Conservation (phyloP, 306 rosid genomes). For the Medicago truncatula region DNA sequence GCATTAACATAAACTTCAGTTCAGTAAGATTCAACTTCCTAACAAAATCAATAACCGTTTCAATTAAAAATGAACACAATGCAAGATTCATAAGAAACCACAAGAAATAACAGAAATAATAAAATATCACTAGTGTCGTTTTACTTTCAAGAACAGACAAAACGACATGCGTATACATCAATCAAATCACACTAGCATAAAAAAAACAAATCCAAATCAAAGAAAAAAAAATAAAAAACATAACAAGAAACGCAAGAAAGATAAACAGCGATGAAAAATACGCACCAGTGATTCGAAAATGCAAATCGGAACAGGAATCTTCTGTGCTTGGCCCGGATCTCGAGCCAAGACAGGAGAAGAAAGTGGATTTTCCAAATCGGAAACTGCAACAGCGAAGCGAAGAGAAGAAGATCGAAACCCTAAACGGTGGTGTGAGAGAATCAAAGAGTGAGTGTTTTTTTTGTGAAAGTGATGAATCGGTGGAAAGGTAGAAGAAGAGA, state of each 20-base stretch:
- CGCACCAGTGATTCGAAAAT: conserved; percentile 49
- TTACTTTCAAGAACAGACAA: neutral
- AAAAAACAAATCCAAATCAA: neutral
- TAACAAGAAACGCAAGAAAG: conserved; percentile 4
- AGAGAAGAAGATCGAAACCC: conserved; percentile 39
- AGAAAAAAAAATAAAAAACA: neutral
- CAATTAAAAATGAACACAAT: neutral
- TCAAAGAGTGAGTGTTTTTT: conserved; percentile 28
- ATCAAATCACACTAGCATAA: neutral
- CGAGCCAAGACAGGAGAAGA: conserved; percentile 91
- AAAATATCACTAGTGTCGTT: neutral
- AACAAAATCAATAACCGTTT: neutral
- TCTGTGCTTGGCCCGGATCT: conserved; percentile 94
- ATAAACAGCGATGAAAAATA: neutral
- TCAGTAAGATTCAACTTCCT: neutral
- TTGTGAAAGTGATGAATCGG: conserved; percentile 32
- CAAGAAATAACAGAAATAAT: neutral
- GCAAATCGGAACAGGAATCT: conserved; percentile 52
- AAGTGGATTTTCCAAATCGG: conserved; percentile 44
- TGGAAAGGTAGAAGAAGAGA: conserved; percentile 43
- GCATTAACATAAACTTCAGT: neutral
- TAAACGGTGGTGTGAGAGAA: neutral
- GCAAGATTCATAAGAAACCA: neutral
- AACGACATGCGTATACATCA: neutral
- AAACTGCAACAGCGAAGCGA: neutral